Base-by-base conservation (phyloP, 2,329 filamentous ascomycete species). In the Ophiostoma sp. region DNA sequence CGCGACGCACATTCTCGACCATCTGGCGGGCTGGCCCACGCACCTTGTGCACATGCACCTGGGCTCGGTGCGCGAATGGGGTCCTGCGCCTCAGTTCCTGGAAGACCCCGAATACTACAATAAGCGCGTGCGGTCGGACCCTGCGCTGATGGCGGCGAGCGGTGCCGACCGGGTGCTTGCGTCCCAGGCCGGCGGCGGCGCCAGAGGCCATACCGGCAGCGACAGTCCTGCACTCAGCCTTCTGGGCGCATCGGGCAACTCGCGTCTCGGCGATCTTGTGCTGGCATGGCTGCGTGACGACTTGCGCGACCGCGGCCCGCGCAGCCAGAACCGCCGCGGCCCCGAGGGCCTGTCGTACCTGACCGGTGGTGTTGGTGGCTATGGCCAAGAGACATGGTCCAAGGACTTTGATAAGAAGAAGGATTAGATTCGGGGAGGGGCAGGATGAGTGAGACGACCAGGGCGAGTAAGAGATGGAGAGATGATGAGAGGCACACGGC, bases 1-100 rank as follows among this genome's bases (percentile, higher is more conserved):
- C 78, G 95, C 95, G 8, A 99, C 95, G 17, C 95, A 99, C 80
- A 97, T 99, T 73, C 81, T 99, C 75, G 95, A 99, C 78, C 97
- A 98, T 78, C 82, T 99, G 68, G 93, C 93, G 0, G 89, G 90
- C 27, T 99, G 95, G 95, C 95, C 95, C 7, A 96, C 92, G 0
- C 94, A 99, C 80, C 83, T 99, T 52, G 94, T 96, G 67, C 94
- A 98, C 79, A 97, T 99, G 94, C 90, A 93, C 77, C 79, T 97
- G 66, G 95, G 95, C 36, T 87, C 85, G 73, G 90, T 97, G 73
- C 94, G 92, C 83, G 91, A 96, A 79, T 96, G 90, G 89, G 94
- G 93, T 1, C 81, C 83, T 48, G 87, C 94, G 64, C 88, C 89
- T 69, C 81, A 83, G 44, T 94, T 95, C 81, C 83, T 92, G 68